phyloP scores from a whole-genome alignment of 2,329 filamentous ascomycete species.

The Domatiomyces catenatus region DNA sequence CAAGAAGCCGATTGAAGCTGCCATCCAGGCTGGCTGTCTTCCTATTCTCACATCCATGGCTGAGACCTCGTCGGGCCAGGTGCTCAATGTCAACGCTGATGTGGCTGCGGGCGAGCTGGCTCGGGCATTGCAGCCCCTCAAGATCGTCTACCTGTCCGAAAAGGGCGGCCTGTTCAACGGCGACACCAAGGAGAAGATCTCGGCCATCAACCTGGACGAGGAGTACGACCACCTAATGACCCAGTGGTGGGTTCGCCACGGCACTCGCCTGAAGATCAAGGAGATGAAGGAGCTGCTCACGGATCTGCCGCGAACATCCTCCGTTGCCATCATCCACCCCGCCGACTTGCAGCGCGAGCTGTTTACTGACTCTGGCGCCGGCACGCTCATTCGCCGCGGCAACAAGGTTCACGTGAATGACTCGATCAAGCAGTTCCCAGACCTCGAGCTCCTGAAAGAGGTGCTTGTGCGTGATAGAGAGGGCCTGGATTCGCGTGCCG shows the following conservation, averaged over 20 bases:
- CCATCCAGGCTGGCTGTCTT: conserved; percentile 78
- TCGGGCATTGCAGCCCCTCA: conserved; percentile 73
- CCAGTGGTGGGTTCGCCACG: conserved; percentile 88
- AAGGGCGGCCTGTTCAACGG: conserved; percentile 94
- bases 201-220: conserved; percentile 90
- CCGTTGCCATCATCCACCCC: conserved; percentile 93
- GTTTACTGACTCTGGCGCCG: conserved; percentile 89
- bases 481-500: conserved; percentile 64
- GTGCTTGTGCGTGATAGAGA: conserved; percentile 69
- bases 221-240: conserved; percentile 88
- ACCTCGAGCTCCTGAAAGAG: conserved; percentile 62
- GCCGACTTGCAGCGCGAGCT: conserved; percentile 91
- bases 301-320: conserved; percentile 76
- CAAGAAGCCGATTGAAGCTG: conserved; percentile 75
- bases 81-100: conserved; percentile 95
- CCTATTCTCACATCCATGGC: conserved; percentile 94
- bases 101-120: conserved; percentile 90
- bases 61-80: conserved; percentile 76
- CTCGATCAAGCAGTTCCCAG: conserved; percentile 57
- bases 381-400: conserved; percentile 79
- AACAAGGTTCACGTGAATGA: conserved; percentile 70
- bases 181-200: conserved; percentile 87
- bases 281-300: conserved; percentile 91
- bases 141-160: conserved; percentile 97
- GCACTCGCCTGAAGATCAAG: conserved; percentile 90